Evolutionary conservation across 2,329 filamentous ascomycete genomes (phyloP).

Genomic region (Metarhizium humberi): DNA sequence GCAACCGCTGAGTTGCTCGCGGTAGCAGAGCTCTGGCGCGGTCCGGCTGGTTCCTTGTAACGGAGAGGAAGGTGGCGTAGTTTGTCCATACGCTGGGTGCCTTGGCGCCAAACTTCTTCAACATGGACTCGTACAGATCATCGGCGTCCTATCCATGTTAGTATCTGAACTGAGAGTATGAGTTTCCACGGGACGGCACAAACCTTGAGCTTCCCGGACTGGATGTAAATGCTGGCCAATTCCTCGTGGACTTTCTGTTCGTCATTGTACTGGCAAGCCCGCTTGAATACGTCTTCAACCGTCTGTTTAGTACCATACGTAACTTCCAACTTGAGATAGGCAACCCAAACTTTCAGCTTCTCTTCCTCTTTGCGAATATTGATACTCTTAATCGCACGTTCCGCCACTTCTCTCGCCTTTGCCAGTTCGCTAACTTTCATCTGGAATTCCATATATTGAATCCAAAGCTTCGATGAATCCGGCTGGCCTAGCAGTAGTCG

Average conservation of each 20-base stretch:
- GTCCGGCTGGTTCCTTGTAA: constrained; percentile 59
- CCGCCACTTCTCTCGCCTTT: constrained; percentile 80
- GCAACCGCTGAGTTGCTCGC: constrained; percentile 77
- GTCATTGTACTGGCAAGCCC: constrained; percentile 90
- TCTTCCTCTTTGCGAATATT: constrained; percentile 84
- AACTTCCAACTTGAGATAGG: constrained; percentile 87
- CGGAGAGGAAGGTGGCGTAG: constrained; percentile 88
- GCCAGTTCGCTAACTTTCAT: constrained; percentile 82
- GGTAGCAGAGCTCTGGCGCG: constrained; percentile 68
- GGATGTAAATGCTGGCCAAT: constrained; percentile 89
- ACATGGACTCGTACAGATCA: constrained; percentile 72
- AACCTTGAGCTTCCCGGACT: constrained; percentile 77
- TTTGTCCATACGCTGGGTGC: constrained; percentile 81
- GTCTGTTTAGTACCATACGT: constrained; percentile 77
- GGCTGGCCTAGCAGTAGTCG: constrained; percentile 84
- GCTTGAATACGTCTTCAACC: constrained; percentile 79
- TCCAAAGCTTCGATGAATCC: constrained; percentile 89
- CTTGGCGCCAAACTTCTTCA: constrained; percentile 81
- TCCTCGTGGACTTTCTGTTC: constrained; percentile 81
- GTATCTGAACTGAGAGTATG: not conserved
- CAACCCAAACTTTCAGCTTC: constrained; percentile 93
- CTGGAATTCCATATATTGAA: constrained; percentile 98
- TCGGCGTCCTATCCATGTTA: constrained; percentile 63
- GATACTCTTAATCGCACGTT: constrained; percentile 85
- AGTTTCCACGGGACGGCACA: constrained; percentile 21